Evolutionary conservation across 2,329 filamentous ascomycete species (phyloP).

Genomic region (Cryphonectria radicalis): DNA sequence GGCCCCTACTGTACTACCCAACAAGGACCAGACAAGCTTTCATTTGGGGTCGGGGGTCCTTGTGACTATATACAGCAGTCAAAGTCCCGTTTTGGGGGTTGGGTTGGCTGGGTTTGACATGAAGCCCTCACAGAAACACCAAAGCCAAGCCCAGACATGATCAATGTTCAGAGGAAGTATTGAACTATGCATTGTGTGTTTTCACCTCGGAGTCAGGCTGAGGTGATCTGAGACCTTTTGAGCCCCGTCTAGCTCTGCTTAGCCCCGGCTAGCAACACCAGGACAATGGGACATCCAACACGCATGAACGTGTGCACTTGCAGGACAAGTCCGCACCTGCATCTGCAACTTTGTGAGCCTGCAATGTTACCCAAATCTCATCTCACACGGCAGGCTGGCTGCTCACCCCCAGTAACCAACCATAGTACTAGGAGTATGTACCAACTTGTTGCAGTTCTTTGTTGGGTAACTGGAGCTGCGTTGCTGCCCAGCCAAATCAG

Average conservation of each 20-base stretch:
- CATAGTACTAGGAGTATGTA: neutral
- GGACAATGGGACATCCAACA: neutral
- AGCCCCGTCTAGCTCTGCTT: neutral
- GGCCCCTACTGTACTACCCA: conserved; percentile 10
- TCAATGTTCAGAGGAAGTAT: neutral
- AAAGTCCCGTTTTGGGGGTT: neutral
- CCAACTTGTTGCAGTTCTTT: neutral
- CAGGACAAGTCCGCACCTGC: neutral
- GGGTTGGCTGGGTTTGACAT: neutral
- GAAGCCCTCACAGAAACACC: neutral
- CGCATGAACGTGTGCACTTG: neutral
- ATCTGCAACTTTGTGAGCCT: neutral
- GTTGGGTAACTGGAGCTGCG: neutral
- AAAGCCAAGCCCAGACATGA: neutral
- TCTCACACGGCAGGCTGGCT: neutral
- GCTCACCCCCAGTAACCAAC: neutral
- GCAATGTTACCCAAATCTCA: neutral
- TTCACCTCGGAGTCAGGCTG: neutral
- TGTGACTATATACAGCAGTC: neutral
- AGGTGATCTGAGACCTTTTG: neutral
- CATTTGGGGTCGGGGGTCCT: neutral
- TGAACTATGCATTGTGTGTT: neutral
- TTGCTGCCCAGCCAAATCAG: neutral
- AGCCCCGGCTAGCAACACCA: neutral
- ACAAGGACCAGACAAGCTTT: neutral